A percentile compares a stretch with the other conserved stretches of the same genome.
These are phyloP conservation scores for Leccinum pallidistipes DNA, from an alignment of 1,284 basidiomycete genomes.

Conservation along the genomic window DNA sequence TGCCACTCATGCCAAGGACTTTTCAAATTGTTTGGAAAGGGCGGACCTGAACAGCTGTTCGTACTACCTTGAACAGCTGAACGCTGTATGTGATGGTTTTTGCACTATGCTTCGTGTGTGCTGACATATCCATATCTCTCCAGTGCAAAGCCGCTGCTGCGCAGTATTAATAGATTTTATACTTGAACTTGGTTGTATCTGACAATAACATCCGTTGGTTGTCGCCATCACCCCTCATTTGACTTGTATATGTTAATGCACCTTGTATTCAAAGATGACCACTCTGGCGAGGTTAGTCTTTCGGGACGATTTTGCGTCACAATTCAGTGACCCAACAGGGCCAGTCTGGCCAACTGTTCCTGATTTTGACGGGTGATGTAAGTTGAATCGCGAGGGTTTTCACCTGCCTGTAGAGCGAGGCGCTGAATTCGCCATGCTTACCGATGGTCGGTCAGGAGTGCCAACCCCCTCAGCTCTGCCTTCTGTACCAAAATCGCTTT, in stretches of 20 bases:
- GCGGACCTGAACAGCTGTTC: conserved; percentile 73
- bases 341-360: neutral
- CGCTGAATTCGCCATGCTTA: neutral
- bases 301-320: neutral
- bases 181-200: conserved; percentile 5
- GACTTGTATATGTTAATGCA: neutral
- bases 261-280: neutral
- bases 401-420: neutral
- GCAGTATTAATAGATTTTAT: conserved; percentile 46
- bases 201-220: conserved; percentile 13
- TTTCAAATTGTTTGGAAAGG: conserved; percentile 77
- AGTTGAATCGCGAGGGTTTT: neutral
- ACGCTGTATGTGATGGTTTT: conserved; percentile 57
- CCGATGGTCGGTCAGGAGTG: neutral
- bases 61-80: conserved; percentile 84
- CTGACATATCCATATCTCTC: conserved; percentile 9
- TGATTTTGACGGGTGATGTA: neutral
- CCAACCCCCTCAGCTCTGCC: neutral
- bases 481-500: neutral
- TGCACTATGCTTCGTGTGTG: conserved; percentile 1
- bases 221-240: conserved; percentile 4
- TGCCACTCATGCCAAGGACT: conserved; percentile 75
- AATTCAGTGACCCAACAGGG: neutral
- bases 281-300: neutral
- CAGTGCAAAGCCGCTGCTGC: conserved; percentile 79